Conservation (phyloP, 805 yeast genomes). For the Komagataella pseudopastoris region DNA sequence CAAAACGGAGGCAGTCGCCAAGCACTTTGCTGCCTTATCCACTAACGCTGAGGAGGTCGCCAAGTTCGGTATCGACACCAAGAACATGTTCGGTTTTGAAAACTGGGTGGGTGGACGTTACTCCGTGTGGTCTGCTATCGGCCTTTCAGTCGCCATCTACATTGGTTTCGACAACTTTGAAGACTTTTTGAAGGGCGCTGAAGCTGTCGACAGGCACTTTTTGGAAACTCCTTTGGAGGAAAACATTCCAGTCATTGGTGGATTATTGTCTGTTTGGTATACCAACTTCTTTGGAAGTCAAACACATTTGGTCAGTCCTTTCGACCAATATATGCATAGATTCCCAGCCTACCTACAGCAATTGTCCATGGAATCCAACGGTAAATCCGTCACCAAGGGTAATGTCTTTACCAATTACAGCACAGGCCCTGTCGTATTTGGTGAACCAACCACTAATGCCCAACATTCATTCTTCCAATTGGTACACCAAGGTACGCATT, state of each 20-base stretch:
- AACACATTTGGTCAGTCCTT: slow-evolving; percentile 96
- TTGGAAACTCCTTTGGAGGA: slow-evolving; percentile 69
- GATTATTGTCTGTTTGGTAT: slow-evolving; percentile 93
- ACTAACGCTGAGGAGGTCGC: slow-evolving; percentile 86
- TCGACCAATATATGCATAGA: slow-evolving; percentile 96
- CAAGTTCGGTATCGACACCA: slow-evolving; percentile 93
- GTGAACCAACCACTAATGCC: slow-evolving; percentile 98
- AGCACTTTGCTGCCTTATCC: slow-evolving; percentile 94
- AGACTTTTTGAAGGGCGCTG: slow-evolving; percentile 90
- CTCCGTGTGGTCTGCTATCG: slow-evolving; percentile 99
- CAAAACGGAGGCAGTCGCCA: slow-evolving; percentile 66
- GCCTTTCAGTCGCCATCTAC: slow-evolving; percentile 87
- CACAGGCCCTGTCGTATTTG: slow-evolving; percentile 91
- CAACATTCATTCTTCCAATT: slow-evolving; percentile 99
- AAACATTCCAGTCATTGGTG: slow-evolving; percentile 91
- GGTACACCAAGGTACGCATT: slow-evolving; percentile 97
- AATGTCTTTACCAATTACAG: slow-evolving; percentile 86
- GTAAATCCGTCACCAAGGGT: slow-evolving; percentile 92
- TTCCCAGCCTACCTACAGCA: slow-evolving; percentile 99
- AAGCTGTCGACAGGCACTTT: slow-evolving; percentile 92
- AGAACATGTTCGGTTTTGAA: slow-evolving; percentile 97
- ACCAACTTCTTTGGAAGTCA: slow-evolving; percentile 97
- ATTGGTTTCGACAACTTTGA: slow-evolving; percentile 94
- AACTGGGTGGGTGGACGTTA: slow-evolving; percentile 99
- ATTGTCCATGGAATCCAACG: slow-evolving; percentile 97